phyloP scores from a whole-genome alignment of 2,329 filamentous ascomycete genomes.

The Ophiostoma australiae region DNA sequence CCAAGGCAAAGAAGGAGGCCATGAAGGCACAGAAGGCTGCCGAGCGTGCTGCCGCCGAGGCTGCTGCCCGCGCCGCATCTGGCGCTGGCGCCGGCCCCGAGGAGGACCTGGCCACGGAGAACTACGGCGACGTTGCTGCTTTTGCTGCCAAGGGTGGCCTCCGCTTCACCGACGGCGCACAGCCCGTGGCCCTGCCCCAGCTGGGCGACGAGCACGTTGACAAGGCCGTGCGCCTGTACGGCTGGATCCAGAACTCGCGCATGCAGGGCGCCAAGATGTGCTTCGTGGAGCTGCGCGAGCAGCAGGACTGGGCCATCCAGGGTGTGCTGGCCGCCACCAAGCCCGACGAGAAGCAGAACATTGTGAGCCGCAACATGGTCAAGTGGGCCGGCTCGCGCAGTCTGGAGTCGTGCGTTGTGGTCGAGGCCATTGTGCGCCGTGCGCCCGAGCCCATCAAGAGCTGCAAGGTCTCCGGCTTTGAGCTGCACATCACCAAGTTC shows the following conservation, averaged over 20 bases:
- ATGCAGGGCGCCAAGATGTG: slow-evolving; percentile 87
- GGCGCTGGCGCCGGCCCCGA: slow-evolving; percentile 53
- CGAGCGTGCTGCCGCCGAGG: slow-evolving; percentile 66
- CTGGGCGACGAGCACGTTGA: slow-evolving; percentile 62
- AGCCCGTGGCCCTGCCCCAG: slow-evolving; percentile 56
- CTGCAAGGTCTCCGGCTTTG: slow-evolving; percentile 70
- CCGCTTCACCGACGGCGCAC: slow-evolving; percentile 46
- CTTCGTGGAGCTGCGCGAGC: slow-evolving; percentile 79
- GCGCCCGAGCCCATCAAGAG: slow-evolving; percentile 85
- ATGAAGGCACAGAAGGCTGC: slow-evolving; percentile 67
- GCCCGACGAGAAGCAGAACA: slow-evolving; percentile 49
- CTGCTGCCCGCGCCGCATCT: slow-evolving; percentile 48
- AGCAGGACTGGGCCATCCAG: slow-evolving; percentile 72
- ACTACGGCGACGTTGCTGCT: slow-evolving; percentile 58
- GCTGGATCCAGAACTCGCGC: slow-evolving; percentile 80
- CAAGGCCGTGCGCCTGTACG: slow-evolving; percentile 69
- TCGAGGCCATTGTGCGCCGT: slow-evolving; percentile 76
- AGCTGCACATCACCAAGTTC: slow-evolving; percentile 83
- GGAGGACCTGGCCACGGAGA: slow-evolving; percentile 65
- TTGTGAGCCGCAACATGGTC: slow-evolving; percentile 80
- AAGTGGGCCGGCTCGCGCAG: slow-evolving; percentile 77
- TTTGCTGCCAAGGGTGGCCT: slow-evolving; percentile 46
- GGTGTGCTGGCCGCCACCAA: slow-evolving; percentile 60
- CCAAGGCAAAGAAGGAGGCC: slow-evolving; percentile 84
- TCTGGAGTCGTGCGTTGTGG: slow-evolving; percentile 74